Percentiles rank a stretch among this genome's conserved stretches.
phyloP scores from a whole-genome alignment of 192 early-diverging fungal genomes.

The Rhizophagus prolifer region DNA sequence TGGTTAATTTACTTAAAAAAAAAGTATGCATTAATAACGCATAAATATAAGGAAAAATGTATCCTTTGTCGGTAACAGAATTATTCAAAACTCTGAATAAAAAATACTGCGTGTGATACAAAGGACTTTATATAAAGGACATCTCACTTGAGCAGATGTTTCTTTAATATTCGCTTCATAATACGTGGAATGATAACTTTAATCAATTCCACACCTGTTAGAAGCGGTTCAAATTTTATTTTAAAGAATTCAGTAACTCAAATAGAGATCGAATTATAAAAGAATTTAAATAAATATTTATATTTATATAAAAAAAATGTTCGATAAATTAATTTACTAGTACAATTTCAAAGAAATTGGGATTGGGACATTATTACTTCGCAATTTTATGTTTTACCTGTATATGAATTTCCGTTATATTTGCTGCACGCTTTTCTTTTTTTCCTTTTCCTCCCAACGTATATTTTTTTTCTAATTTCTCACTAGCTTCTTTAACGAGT shows the following conservation, averaged over 20 bases:
- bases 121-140: background rate
- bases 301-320: too few species aligned
- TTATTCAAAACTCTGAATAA: background rate
- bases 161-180: background rate
- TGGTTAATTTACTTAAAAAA: too few species aligned
- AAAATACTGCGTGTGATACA: background rate
- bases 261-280: too few species aligned
- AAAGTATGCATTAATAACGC: too few species aligned
- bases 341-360: too few species aligned
- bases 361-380: too few species aligned
- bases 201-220: background rate
- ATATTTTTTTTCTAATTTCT: conserved; percentile 11
- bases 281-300: too few species aligned
- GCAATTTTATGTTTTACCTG: too few species aligned
- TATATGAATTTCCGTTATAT: background rate
- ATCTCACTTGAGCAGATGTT: background rate
- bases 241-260: too few species aligned
- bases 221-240: background rate
- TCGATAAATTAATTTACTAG: too few species aligned
- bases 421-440: background rate
- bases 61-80: background rate
- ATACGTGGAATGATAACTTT: background rate
- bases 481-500: background rate
- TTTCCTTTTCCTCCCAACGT: background rate
- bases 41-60: too few species aligned